phyloP scores from a whole-genome alignment of 257 asterid species.

The Capsicum rhomboideum region DNA sequence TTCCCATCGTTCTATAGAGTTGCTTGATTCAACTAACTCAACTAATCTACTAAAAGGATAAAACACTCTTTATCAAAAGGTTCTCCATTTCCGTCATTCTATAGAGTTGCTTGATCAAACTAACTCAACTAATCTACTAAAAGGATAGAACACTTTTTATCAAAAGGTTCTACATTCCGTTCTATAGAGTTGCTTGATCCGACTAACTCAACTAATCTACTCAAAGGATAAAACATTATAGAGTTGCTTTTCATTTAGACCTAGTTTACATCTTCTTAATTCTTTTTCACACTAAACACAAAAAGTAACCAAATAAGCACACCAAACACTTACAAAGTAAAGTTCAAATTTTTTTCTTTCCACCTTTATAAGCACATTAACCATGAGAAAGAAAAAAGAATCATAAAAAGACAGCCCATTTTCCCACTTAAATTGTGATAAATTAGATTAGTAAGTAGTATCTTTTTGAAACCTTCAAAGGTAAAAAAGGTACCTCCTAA shows the following conservation, averaged over 20 bases:
- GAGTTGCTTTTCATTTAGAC: too few species aligned
- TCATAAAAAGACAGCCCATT: neutral
- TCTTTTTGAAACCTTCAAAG: conserved; percentile 13
- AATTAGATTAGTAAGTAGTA: conserved; percentile 7
- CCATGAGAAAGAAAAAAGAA: neutral
- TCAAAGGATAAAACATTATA: too few species aligned
- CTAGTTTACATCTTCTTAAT: too few species aligned
- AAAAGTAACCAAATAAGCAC: neutral
- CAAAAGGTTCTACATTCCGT: too few species aligned
- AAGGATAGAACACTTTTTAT: too few species aligned
- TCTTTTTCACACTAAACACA: neutral
- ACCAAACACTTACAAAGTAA: neutral
- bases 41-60: too few species aligned
- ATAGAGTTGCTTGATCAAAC: neutral
- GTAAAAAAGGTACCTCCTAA: neutral
- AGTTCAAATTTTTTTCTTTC: neutral
- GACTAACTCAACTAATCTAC: too few species aligned
- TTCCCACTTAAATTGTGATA: conserved; percentile 13
- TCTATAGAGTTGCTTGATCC: too few species aligned
- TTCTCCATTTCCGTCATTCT: neutral
- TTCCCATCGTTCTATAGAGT: neutral
- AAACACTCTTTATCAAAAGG: too few species aligned
- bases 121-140: too few species aligned
- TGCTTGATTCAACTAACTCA: neutral
- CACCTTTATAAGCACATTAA: neutral